Evolutionary conservation across 345 rosid species (phyloP), one percentile per base, ranked within the genome.

Genomic region (Brassica juncea): DNA sequence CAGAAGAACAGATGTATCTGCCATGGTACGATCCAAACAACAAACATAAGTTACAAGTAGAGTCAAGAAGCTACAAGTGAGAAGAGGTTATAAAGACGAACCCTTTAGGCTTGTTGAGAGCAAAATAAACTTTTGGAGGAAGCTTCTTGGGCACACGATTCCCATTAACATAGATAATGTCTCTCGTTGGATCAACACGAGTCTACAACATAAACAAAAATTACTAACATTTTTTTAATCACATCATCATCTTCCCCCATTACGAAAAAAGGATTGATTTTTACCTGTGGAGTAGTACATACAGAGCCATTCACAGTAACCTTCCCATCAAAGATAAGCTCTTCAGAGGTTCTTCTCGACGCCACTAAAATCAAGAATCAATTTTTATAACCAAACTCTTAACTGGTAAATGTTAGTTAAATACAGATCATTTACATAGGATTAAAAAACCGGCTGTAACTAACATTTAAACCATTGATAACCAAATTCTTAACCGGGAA

Each of bases 71-170:
- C 59, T 52, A 73, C 39, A 35, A 60, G 49, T 42, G 64, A 49
- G 31, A 57, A 57, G 0, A 57, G 10, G 35, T 73, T 11, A 73
- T 31, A 59, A 64, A 1, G 67, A 81, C 98, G 8, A 71, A 94
- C 99, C 99, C 98, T 87, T 94, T 94, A 15, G 99, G 98, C 87
- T 94, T 94, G 88, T 94, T 91, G n/a, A 92, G 84, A 16, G 97
- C 95, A 80, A 94, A 79, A 82, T 91, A 94, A 68, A 92, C 91
- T 75, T 94, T 94, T 5, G 95, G 97, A 14, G 97, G 98, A 78
- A 92, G 83, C 84, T 71, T 92, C 87, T 88, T 94, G 0, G 97
- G 95, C 62, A 94, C 88, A 68, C 96, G 97, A 80, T 76, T 89
- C 37, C 99, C 98, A 80, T 92, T 90, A 64, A 95, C 98, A 85